Percentiles rank a stretch among this genome's conserved stretches.
phyloP scores from a whole-genome alignment of 495 filamentous ascomycete species.

The Emericellopsis terricola region DNA sequence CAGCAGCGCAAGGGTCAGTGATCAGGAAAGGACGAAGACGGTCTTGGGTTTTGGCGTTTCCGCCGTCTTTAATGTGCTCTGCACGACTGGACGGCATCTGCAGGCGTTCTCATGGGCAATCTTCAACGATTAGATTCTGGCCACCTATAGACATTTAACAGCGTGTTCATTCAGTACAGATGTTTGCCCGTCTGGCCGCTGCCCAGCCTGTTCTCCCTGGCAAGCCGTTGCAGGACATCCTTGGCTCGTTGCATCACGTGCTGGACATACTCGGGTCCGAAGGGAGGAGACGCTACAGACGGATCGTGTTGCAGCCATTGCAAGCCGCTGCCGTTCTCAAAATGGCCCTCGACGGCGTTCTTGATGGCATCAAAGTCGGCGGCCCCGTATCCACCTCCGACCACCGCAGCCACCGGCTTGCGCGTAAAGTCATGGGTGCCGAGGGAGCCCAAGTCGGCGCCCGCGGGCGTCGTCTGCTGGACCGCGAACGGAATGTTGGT shows the following conservation, averaged over 20 bases:
- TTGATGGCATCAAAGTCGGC: conserved; percentile 9
- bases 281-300: conserved; percentile 9
- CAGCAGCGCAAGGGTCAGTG: neutral
- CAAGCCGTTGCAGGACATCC: conserved; percentile 9
- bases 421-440: conserved; percentile 15
- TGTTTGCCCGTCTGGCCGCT: neutral
- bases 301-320: conserved; percentile 18
- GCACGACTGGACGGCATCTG: no score
- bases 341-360: conserved; percentile 5
- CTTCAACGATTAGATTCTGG: neutral
- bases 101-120: no score
- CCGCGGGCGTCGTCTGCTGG: conserved; percentile 6
- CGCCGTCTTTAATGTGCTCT: no score
- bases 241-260: conserved; percentile 11
- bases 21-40: neutral
- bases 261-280: conserved; percentile 15
- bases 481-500: conserved; percentile 12
- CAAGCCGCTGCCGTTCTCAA: conserved; percentile 6
- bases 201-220: conserved; percentile 11
- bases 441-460: conserved; percentile 7
- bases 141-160: neutral
- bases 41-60: neutral
- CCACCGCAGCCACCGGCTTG: conserved; percentile 11
- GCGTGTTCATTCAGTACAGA: neutral
- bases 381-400: conserved; percentile 15